Conservation (phyloP, 1,139 yeast species). For the Sugiyamaella novakii region DNA sequence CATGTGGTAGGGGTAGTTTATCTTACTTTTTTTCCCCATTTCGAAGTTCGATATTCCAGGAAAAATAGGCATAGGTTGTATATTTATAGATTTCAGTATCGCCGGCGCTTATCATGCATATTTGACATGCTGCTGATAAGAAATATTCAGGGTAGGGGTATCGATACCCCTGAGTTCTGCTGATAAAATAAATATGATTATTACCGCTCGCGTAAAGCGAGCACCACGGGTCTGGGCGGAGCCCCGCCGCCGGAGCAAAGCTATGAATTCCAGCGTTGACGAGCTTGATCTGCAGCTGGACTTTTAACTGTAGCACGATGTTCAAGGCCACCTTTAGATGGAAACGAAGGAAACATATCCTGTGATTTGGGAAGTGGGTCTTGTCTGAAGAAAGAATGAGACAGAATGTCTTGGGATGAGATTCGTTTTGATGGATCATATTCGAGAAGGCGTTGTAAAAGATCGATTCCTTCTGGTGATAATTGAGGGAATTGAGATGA, state of each 20-base stretch:
- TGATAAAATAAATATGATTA: too few species aligned
- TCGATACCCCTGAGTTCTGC: too few species aligned
- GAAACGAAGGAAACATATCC: conserved; percentile 47
- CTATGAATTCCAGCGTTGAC: conserved; percentile 7
- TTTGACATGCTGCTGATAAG: too few species aligned
- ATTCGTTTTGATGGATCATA: conserved; percentile 69
- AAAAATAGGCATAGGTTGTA: too few species aligned
- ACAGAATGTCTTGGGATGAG: conserved; percentile 60
- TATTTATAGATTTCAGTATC: background rate
- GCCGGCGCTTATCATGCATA: too few species aligned
- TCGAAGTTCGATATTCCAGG: background rate
- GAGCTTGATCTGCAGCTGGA: conserved; percentile 1
- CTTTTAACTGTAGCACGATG: conserved; percentile 1
- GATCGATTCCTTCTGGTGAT: conserved; percentile 61
- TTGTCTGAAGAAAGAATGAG: conserved; percentile 69
- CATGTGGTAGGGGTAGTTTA: too few species aligned
- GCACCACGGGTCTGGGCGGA: conserved; percentile 1
- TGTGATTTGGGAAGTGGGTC: conserved; percentile 66
- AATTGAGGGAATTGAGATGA: conserved; percentile 33
- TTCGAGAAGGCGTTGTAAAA: conserved; percentile 60
- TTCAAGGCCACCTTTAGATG: conserved; percentile 28
- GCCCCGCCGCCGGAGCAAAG: background rate
- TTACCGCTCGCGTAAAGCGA: background rate
- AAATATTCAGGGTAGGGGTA: too few species aligned
- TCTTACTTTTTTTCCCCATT: conserved; percentile 11